Base-by-base conservation (phyloP, 495 filamentous ascomycete genomes). In the Endocarpon pusillum region DNA sequence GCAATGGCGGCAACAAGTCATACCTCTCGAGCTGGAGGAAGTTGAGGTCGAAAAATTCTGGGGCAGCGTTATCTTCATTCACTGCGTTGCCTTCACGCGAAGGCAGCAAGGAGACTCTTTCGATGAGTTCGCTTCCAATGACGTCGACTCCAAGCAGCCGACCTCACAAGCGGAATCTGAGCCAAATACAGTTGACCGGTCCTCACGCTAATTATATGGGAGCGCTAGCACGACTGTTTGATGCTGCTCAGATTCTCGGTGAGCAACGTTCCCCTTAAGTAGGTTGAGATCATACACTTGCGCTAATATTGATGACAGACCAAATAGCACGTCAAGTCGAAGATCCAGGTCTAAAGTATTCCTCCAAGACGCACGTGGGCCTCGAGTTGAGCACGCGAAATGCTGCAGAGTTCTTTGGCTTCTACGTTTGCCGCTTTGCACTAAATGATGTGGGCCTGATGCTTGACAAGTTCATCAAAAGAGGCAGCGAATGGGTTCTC, bases 351-450 rank as follows among this genome's bases (percentile, higher is more conserved):
- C 65, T 93, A 25, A 78, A 78, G 44, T 82, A 87, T 59, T 71
- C 70, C 12, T 74, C 69, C 35, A 79, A 75, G 42, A 92, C 86
- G 18, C 83, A 93, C 44, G 83, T 96, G 34, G 91, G 89, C 12
- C 66, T 97, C 19, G 91, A 97, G 54, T 68, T 96, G 12, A 84
- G 82, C 52, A 81, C 82, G 19, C 72, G 85, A 14, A 87, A 94
- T 55, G 91, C 89, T 7, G 82, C 91, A 20, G 89, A 96, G 48
- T 97, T 97, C 58, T 97, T 97, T 52, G 86, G 76, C 19, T 94
- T 97, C 55, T 96, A 84, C 50, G 66, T 97, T 12, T 94, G 87
- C 53, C 81, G 91, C 11, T 97, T 96, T 50, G 84, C 83, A 19
- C 54, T 96, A 30, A 63, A 77, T 5, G 89, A 97, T 54, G 59